Conservation (phyloP, 345 rosid species). For the Mercurialis annua region DNA sequence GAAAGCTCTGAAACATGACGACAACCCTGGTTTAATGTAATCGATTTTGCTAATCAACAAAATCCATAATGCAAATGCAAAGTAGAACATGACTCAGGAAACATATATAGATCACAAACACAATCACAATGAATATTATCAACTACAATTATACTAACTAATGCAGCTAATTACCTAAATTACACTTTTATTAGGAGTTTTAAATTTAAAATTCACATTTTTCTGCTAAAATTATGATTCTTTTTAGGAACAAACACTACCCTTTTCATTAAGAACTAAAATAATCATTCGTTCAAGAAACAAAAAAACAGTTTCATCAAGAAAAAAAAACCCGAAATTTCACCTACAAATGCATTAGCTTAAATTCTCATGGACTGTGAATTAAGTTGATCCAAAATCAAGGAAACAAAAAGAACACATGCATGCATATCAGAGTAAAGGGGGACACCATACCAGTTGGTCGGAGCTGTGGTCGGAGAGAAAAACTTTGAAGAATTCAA, state of each 20-base stretch:
- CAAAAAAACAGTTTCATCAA: too few species aligned
- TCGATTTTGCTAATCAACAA: neutral
- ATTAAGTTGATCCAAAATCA: neutral
- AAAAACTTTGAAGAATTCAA: constrained; percentile 23
- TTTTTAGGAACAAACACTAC: neutral
- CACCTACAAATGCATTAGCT: too few species aligned
- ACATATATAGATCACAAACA: neutral
- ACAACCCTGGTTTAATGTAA: neutral
- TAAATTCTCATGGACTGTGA: too few species aligned
- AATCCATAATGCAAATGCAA: neutral
- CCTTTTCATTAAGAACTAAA: neutral
- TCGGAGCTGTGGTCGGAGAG: constrained; percentile 14
- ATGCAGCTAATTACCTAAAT: too few species aligned
- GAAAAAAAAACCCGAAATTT: too few species aligned
- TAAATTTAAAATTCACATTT: too few species aligned
- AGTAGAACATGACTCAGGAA: neutral
- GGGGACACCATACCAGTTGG: constrained; percentile 13
- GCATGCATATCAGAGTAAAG: neutral
- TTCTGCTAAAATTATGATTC: neutral
- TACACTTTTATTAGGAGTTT: too few species aligned
- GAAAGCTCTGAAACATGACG: constrained; percentile 21
- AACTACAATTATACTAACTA: neutral
- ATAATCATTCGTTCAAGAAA: neutral
- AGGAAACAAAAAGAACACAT: neutral
- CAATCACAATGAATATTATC: neutral